Evolutionary conservation across 768 basidiomycete species (phyloP).

Genomic region (Lentinula guzmanii): DNA sequence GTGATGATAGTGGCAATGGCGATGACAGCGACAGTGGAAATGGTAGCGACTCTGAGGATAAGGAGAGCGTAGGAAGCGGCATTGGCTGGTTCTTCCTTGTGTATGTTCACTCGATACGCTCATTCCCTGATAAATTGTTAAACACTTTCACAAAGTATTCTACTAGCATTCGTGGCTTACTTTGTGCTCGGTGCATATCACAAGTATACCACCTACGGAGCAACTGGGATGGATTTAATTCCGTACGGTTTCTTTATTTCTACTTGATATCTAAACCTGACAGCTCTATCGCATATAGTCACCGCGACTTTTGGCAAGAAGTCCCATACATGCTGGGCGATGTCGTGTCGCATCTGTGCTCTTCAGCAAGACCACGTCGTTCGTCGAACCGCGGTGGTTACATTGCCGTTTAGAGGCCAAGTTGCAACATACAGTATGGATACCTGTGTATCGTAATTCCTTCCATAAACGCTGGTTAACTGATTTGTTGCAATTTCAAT

Average conservation of each 20-base stretch:
- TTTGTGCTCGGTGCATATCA: constrained; percentile 79
- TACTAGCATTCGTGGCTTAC: constrained; percentile 65
- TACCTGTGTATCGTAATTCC: neutral
- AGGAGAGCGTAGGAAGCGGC: constrained; percentile 55
- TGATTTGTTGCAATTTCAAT: too few relatives aligned
- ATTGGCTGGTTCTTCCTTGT: constrained; percentile 88
- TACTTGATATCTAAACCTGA: constrained; percentile 5
- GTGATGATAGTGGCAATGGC: constrained; percentile 17
- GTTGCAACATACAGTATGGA: neutral
- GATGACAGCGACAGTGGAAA: constrained; percentile 18
- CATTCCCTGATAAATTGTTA: neutral
- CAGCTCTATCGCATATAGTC: constrained; percentile 32
- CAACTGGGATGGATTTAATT: constrained; percentile 75
- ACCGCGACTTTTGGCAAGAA: constrained; percentile 88
- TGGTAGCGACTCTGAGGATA: constrained; percentile 18
- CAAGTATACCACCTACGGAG: constrained; percentile 85
- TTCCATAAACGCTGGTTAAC: neutral
- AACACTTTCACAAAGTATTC: constrained; percentile 30
- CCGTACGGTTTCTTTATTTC: constrained; percentile 53
- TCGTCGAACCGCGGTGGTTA: constrained; percentile 65
- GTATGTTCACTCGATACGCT: constrained; percentile 34
- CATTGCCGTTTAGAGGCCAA: constrained; percentile 52
- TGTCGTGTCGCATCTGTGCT: constrained; percentile 72
- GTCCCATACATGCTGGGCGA: constrained; percentile 83
- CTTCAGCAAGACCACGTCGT: constrained; percentile 61